Percentiles rank a stretch among this genome's conserved stretches.
phyloP scores from a whole-genome alignment of 768 basidiomycete species.

The Calvatia gigantea region DNA sequence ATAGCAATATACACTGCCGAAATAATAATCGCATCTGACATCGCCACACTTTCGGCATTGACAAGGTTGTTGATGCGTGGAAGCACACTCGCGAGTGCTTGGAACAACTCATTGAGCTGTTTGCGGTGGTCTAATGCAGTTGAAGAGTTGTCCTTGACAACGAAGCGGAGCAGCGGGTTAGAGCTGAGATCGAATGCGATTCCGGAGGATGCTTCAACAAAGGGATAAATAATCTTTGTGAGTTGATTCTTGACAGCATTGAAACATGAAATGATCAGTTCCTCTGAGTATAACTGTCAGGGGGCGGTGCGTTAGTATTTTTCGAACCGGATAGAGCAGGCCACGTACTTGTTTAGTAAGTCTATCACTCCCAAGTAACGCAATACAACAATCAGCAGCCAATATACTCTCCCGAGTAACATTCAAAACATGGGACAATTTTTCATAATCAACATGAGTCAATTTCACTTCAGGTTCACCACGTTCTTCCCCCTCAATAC shows the following conservation, averaged over 20 bases:
- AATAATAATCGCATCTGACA: slow-evolving; percentile 92
- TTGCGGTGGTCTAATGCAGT: slow-evolving; percentile 12
- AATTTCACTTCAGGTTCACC: slow-evolving; percentile 15
- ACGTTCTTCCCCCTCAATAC: slow-evolving; percentile 17
- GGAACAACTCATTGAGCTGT: slow-evolving; percentile 56
- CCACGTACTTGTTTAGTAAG: slow-evolving; percentile 78
- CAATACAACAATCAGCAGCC: slow-evolving; percentile 82
- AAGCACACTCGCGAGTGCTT: slow-evolving; percentile 65
- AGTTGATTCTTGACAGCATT: slow-evolving; percentile 77
- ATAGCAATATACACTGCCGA: slow-evolving; percentile 91
- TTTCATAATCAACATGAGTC: slow-evolving; percentile 34
- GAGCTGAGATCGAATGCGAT: slow-evolving; percentile 30
- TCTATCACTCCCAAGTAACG: slow-evolving; percentile 72
- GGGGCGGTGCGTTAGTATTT: slow-evolving; percentile 4
- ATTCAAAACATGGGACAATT: slow-evolving; percentile 50
- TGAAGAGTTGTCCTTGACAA: slow-evolving; percentile 47
- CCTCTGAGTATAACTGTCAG: slow-evolving; percentile 85
- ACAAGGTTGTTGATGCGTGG: slow-evolving; percentile 76
- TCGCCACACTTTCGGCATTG: slow-evolving; percentile 63
- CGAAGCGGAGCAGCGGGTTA: slow-evolving; percentile 48
- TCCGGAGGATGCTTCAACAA: slow-evolving; percentile 67
- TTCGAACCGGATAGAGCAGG: background rate
- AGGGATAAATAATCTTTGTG: slow-evolving; percentile 77
- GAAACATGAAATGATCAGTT: slow-evolving; percentile 81
- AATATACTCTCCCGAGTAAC: slow-evolving; percentile 68